Evolutionary conservation across 2,329 filamentous ascomycete species (phyloP), one percentile per base, ranked within the genome.

Genomic region (Lecanicillium sp.): DNA sequence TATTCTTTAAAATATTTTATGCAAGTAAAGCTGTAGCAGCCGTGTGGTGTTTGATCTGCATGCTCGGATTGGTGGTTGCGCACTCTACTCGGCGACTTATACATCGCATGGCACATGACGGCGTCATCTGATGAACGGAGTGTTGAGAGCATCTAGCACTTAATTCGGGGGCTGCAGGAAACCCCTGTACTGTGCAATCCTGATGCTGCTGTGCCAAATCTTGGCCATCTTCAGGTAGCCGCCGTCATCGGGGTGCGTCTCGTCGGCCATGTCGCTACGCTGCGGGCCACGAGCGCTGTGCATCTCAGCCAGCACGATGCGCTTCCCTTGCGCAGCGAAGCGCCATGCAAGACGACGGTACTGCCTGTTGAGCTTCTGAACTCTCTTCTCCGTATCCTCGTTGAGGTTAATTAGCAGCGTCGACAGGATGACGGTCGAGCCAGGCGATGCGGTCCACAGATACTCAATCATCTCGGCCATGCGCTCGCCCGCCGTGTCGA

Each of bases 201-300:
- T 43, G 35, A 61, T 51, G 17, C 53, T 50, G 1, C 33, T 40
- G 37, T 54, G 53, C 60, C 61, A 66, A 7, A 62, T 43, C 15
- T 49, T 48, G 22, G 63, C 64, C 63, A 68, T 67, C 51, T 65
- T 64, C 31, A 49, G 42, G 42, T 66, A 66, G 4, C 64, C 65
- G 1, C 12, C 47, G 22, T 64, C 59, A 15, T 53, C 50, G 1
- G 64, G 65, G 38, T 68, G 65, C 1, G 57, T 66, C 9, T 48
- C 53, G 41, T 68, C 65, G 1, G 48, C 52, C 33, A 67, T 46
- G 31, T 66, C 62, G 5, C 33, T 47, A 15, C 37, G 17, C 12
- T 49, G 43, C 5, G 56, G 58, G 3, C 57, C 62, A 6, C 49
- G 48, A 10, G 44, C 39, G 4, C 48, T 44, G 33, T 60, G 57